Evolutionary conservation across 2,329 filamentous ascomycete genomes (phyloP), one percentile per base, ranked within the genome.

Genomic region (Neofusicoccum sp.): DNA sequence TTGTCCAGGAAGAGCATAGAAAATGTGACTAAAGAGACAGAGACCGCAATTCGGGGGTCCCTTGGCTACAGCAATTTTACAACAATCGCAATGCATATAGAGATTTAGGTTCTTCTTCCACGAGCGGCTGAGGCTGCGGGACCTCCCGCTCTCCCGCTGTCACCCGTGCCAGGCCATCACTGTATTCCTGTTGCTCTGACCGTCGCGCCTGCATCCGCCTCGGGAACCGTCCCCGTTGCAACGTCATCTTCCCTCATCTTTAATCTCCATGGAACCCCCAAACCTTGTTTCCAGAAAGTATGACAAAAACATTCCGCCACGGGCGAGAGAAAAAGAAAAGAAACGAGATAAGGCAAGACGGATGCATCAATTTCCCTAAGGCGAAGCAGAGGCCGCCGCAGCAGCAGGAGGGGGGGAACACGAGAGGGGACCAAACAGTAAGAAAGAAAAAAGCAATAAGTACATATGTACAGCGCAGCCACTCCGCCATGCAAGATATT

Each of bases 111-210:
- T n/a, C n/a, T n/a, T n/a, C n/a, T n/a, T n/a, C n/a, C n/a, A n/a
- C n/a, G 8, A 56, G 33, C 38, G 28, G 49, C 24, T 8, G n/a
- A n/a, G 36, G 49, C 49, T 54, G 49, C 49, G 36, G 49, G 49
- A 54, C 24, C 41, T 20, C 36, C 51, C 51, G 51, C 33, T 28
- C 51, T 26, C 26, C 38, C 43, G 38, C 28, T 24, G 48, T 30
- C 48, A 26, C 16, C 16, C 16, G 26, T 31, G n/a, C n/a, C n/a
- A 33, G 20, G 24, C 26, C 28, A 20, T 33, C 43, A 43, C 40
- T 38, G 9, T 28, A 7, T 30, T 31, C 47, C 47, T 20, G 8
- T 51, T 31, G 24, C 30, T 16, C 30, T 30, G 34, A 33, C 38
- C 51, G 51, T 56, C 28, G 34, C 38, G 43, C 24, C 51, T n/a